Evolutionary conservation across 495 filamentous ascomycete genomes (phyloP), one percentile per base, ranked within the genome.

Genomic region (Patellaria atrata): DNA sequence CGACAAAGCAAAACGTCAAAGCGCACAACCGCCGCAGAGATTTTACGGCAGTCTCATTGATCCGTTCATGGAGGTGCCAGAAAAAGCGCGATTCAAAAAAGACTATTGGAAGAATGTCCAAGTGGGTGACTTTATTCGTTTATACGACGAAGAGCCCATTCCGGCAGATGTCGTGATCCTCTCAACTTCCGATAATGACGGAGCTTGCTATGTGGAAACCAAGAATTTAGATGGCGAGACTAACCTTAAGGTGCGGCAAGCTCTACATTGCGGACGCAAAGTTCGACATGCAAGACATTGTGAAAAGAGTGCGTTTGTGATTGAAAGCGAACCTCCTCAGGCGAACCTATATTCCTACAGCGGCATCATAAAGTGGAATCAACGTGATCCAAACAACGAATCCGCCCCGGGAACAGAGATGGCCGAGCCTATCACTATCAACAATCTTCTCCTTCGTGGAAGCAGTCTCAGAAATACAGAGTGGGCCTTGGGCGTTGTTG

Each of bases 191-290:
- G 89, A 94, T 48, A 69, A 73, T 3, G 91, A 99, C 49, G 91
- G 91, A 23, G 79, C 85, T 22, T 99, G 91, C 55, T 96, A 96
- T 45, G 78, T 96, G 15, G 91, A 99, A 58, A 99, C 91, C 2
- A 99, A 93, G 64, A 94, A 91, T 50, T 59, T 99, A 55, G 91
- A 99, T 50, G 91, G 91, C 13, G 91, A 99, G 56, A 99, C 91
- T 0, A 99, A 99, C 47, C 61, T 99, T 34, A 99, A 99, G 56
- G 82, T 96, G 34, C 78, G 91, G 15, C 80, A 86, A 40, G 86
- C 91, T 13, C 67, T 96, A 18, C 77, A 87, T 41, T 84, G 82
- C 56, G 77, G 86, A 22, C 78, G 78, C 29, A 63, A 73, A 40
- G 67, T 94, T 45, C 82, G 79, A 56, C 87, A 94, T 55, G 89